Conservation (phyloP, 176 grass and related monocot species). For the Leersia perrieri region DNA sequence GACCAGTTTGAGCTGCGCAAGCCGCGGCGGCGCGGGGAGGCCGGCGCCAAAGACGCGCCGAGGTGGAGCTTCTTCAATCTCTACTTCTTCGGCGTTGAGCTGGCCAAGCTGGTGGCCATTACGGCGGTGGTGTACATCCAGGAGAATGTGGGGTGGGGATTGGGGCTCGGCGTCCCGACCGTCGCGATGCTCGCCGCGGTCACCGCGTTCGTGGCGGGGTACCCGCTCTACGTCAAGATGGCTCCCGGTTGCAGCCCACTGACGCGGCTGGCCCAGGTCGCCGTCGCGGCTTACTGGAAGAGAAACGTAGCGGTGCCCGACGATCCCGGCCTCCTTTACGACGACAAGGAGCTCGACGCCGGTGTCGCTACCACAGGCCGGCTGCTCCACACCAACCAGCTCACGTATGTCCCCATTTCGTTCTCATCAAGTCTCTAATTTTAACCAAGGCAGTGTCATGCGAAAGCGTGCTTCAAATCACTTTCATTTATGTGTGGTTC, state of each 20-base stretch:
- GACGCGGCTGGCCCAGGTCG: slow-evolving; percentile 52
- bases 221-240: slow-evolving; percentile 55
- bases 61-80: slow-evolving; percentile 71
- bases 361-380: slow-evolving; percentile 49
- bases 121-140: slow-evolving; percentile 65
- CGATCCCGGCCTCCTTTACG: slow-evolving; percentile 41
- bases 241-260: slow-evolving; percentile 58
- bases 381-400: slow-evolving; percentile 71
- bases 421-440: neutral
- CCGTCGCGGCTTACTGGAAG: slow-evolving; percentile 52
- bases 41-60: slow-evolving; percentile 6
- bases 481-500: neutral
- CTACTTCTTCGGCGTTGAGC: slow-evolving; percentile 61
- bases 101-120: slow-evolving; percentile 46
- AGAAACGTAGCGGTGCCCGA: slow-evolving; percentile 32
- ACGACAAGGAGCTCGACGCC: slow-evolving; percentile 61
- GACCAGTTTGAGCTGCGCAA: slow-evolving; percentile 57
- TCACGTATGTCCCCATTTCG: slow-evolving; percentile 42
- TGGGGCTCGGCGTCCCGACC: slow-evolving; percentile 60
- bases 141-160: slow-evolving; percentile 65
- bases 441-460: too few relatives aligned
- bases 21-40: neutral
- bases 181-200: slow-evolving; percentile 55
- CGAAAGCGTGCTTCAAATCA: neutral
- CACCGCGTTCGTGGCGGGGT: slow-evolving; percentile 53